Base-by-base conservation (phyloP, 768 basidiomycete species). In the Trametes gibbosa region DNA sequence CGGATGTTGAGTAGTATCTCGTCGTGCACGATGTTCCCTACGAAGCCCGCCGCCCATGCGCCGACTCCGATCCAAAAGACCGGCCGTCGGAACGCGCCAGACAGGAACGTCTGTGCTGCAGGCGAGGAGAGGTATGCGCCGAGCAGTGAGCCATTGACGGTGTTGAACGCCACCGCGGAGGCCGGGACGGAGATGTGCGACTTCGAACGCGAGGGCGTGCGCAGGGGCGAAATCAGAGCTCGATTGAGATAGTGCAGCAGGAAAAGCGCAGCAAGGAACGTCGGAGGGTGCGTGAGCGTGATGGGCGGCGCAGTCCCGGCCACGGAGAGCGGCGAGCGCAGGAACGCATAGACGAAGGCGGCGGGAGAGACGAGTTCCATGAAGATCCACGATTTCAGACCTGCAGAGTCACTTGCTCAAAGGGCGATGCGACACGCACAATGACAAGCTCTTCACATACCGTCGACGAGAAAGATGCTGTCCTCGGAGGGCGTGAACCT, bases 1-100 rank as follows among this genome's bases (percentile, higher is more conserved):
- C 94, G 84, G 52, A 98, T 84, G 66, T 88, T 78, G 68, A 93
- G 79, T 9, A 98, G 83, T 27, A 98, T 80, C 70, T 97, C 95
- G 74, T 98, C 96, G 72, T 97, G 95, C 34, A 81, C 76, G 32
- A 97, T 76, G 72, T 98, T 98, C 0, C 92, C 91, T 0, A 69
- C 74, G 42, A 95, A 80, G 0, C 96, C 96, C 0, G 75, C 34
- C 0, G 77, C 76, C 89, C 92, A 98, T 2, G 95, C 66, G 0
- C 58, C 66, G 13, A 90, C 67, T 2, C 90, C 91, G 3, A 73
- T 37, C 76, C 84, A 86, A 74, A 93, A 94, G 0, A 65, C 67
- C 16, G 79, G 71, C 7, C 74, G 73, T 14, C 70, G 59, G 29
- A 69, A 67, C 6, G 75, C 71, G 8, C 61, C 63, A 0, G 61